Evolutionary conservation across 345 rosid species (phyloP).

Genomic region (Citrus cavaleriei): DNA sequence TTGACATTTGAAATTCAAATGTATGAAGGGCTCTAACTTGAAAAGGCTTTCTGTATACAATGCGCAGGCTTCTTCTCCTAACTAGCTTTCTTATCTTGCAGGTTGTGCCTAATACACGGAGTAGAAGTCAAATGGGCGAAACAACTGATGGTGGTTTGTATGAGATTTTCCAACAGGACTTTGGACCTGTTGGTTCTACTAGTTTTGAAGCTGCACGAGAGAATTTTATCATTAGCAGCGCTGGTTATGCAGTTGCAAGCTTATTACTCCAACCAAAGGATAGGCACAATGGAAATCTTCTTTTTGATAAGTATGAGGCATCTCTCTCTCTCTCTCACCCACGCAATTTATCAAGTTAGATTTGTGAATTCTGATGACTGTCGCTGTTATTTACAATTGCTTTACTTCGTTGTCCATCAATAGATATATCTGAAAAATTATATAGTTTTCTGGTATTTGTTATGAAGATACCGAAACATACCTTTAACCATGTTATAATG

Average conservation of each 20-base stretch:
- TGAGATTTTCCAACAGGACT: conserved; percentile 97
- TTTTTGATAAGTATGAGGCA: conserved; percentile 70
- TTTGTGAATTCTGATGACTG: conserved; percentile 2
- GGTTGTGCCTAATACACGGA: conserved; percentile 95
- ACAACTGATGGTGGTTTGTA: conserved; percentile 97
- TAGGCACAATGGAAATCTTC: conserved; percentile 99
- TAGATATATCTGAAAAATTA: not conserved
- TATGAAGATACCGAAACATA: not conserved
- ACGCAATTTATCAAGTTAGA: conserved; percentile 7
- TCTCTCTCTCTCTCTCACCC: not conserved
- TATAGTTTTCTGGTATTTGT: not conserved
- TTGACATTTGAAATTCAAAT: not conserved
- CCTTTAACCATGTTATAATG: not conserved
- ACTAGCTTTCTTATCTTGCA: conserved; percentile 15
- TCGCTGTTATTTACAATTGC: not conserved
- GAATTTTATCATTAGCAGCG: conserved; percentile 93
- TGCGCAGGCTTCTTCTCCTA: not conserved
- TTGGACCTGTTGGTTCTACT: conserved; percentile 90
- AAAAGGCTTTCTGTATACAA: not conserved
- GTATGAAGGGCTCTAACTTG: not conserved
- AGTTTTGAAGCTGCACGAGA: conserved; percentile 93
- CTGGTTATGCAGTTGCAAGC: conserved; percentile 98
- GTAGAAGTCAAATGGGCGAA: conserved; percentile 99
- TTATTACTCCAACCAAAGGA: conserved; percentile 98
- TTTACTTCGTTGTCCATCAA: not conserved